A percentile compares a stretch with the other conserved stretches of the same genome.
These are phyloP conservation scores for Beauveria medogensis DNA, from an alignment of 2,329 filamentous ascomycete species.

Conservation along the genomic window DNA sequence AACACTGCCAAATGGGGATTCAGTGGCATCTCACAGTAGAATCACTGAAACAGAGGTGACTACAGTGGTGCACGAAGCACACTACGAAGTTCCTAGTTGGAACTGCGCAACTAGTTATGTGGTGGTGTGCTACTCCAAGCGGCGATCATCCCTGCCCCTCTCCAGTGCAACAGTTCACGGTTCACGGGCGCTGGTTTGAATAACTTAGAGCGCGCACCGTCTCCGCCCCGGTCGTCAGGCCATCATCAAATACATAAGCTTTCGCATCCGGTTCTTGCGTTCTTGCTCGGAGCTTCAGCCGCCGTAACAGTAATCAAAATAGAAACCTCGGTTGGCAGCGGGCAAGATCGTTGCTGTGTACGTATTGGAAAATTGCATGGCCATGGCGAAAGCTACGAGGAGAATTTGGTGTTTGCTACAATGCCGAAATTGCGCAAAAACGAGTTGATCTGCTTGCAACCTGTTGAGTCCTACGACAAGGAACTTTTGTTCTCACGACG, in stretches of 20 bases:
- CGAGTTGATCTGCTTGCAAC: background rate
- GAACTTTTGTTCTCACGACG: no score
- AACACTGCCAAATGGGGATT: background rate
- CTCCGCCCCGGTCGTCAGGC: background rate
- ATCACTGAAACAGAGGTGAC: background rate
- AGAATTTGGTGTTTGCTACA: background rate
- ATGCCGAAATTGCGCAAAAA: background rate
- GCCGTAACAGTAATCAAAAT: background rate
- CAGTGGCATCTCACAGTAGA: background rate
- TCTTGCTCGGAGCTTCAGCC: background rate
- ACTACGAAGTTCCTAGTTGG: background rate
- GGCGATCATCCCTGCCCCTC: background rate
- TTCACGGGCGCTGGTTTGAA: background rate
- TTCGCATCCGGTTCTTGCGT: background rate
- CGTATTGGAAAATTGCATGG: background rate
- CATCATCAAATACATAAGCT: background rate
- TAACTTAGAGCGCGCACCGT: background rate
- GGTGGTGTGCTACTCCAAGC: background rate
- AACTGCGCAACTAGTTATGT: background rate
- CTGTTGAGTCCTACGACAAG: background rate
- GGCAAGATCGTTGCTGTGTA: background rate
- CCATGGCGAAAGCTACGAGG: background rate
- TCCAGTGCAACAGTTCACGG: background rate
- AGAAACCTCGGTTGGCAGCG: background rate
- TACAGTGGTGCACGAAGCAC: background rate